Base-by-base conservation (phyloP, 306 rosid species). In the Quercus aquifolioides region DNA sequence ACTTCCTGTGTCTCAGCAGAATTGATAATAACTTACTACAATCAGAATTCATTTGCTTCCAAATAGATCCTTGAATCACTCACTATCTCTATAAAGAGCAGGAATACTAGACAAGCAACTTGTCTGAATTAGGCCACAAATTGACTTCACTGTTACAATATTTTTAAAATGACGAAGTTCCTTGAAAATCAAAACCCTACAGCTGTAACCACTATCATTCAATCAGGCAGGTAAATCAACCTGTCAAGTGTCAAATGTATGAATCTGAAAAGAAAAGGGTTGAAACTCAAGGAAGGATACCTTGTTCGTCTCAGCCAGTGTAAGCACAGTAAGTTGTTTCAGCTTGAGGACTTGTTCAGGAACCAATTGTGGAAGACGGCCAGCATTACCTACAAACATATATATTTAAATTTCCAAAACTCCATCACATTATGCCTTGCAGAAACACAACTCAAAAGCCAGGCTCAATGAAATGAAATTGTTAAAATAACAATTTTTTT, bases 281-380 rank as follows among this genome's bases (percentile, higher is more conserved):
- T 58, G 18, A 8, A 76, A 75, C 51, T 35, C 59, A 64, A 63
- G 74, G 73, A 62, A 38, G 5, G 69, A 38, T 88, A 89, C 99
- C 94, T 95, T 92, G 89, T 89, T 74, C 14, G 92, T 90, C 88
- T 91, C 98, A 4, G 98, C 92, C 86, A 95, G 83, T n/a, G 99
- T 92, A 79, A 95, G 99, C 64, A 95, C 97, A n/a, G 99, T 95
- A 74, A 95, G 97, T 80, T 95, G 99, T 90, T 87, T 95, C 41
- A 95, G 87, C 86, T 95, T 95, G 62, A 95, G 90, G 81, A 85
- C 85, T 84, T 95, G 99, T 74, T 91, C 98, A 76, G 97, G 84
- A 59, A 79, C 31, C 88, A 95, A 83, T 51, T 89, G 90, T 4
- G 89, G 97, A 75, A 89, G 88, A 68, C 67, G 81, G 26, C 81